Conservation (phyloP, 169 alveolate species). For the Cryptosporidium ryanae region DNA sequence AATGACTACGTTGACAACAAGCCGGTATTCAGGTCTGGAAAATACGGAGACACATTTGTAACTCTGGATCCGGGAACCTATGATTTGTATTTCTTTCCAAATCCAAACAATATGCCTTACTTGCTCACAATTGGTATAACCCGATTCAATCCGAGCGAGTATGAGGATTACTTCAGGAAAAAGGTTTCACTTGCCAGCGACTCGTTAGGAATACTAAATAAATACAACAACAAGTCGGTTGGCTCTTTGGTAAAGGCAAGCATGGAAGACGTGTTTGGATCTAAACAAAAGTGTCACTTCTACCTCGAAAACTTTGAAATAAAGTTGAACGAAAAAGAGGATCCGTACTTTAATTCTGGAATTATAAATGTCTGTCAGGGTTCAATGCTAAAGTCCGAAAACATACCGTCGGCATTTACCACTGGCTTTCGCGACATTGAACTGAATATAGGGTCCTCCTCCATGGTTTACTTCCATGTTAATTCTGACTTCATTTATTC, state of each 20-base stretch:
- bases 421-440: conserved; percentile 32
- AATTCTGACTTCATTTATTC: conserved; percentile 45
- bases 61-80: conserved; percentile 21
- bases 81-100: conserved; percentile 23
- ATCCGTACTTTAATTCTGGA: conserved; percentile 52
- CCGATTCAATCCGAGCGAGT: conserved; percentile 27
- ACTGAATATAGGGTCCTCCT: conserved; percentile 29
- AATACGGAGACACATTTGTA: conserved; percentile 60
- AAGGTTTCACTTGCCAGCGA: not conserved
- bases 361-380: conserved; percentile 66
- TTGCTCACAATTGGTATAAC: conserved; percentile 54
- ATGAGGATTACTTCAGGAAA: conserved; percentile 9
- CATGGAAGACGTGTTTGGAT: not conserved
- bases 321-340: conserved; percentile 18
- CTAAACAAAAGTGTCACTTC: conserved; percentile 30
- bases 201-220: not conserved
- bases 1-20: conserved; percentile 9
- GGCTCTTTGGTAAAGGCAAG: not conserved
- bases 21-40: conserved; percentile 51
- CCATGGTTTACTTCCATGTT: conserved; percentile 35
- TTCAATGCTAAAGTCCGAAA: conserved; percentile 4
- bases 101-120: conserved; percentile 61
- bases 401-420: conserved; percentile 13
- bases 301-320: conserved; percentile 27
- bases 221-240: conserved; percentile 23